Evolutionary conservation across 106 monocot species (phyloP).

Genomic region (Platanthera guangdongensis): DNA sequence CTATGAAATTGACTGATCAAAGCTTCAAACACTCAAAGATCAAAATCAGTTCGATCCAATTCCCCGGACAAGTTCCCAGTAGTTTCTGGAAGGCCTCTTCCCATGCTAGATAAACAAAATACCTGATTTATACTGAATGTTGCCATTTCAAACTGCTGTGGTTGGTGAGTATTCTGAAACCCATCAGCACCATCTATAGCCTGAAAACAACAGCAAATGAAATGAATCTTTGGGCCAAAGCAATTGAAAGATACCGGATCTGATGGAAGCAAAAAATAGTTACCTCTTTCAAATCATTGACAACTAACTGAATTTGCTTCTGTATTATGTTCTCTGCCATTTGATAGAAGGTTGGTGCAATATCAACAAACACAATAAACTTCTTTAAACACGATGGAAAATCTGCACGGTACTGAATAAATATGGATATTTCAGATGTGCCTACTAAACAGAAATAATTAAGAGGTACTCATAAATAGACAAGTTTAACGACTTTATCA

Average conservation of each 20-base stretch:
- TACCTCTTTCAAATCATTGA: constrained; percentile 55
- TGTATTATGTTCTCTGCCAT: constrained; percentile 63
- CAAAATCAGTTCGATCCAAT: background rate
- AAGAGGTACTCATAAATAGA: background rate
- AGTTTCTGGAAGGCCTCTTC: background rate
- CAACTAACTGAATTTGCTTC: constrained; percentile 65
- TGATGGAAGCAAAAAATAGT: background rate
- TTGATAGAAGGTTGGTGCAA: constrained; percentile 56
- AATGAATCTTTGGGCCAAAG: background rate
- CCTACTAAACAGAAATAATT: background rate
- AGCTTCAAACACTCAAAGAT: background rate
- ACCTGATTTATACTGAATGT: constrained; percentile 85
- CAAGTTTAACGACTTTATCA: background rate
- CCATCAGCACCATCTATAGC: constrained; percentile 86
- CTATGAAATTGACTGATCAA: background rate
- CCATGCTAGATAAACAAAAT: constrained; percentile 1
- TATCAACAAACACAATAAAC: constrained; percentile 63
- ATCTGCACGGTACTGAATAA: constrained; percentile 76
- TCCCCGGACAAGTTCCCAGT: background rate
- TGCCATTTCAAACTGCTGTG: constrained; percentile 64
- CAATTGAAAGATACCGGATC: background rate
- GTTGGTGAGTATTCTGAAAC: constrained; percentile 89
- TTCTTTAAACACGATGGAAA: constrained; percentile 74
- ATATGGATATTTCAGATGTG: constrained; percentile 9
- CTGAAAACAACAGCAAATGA: constrained; percentile 21